Conservation (phyloP, 176 grass and related monocot genomes). For the Tuctoria greenei region DNA sequence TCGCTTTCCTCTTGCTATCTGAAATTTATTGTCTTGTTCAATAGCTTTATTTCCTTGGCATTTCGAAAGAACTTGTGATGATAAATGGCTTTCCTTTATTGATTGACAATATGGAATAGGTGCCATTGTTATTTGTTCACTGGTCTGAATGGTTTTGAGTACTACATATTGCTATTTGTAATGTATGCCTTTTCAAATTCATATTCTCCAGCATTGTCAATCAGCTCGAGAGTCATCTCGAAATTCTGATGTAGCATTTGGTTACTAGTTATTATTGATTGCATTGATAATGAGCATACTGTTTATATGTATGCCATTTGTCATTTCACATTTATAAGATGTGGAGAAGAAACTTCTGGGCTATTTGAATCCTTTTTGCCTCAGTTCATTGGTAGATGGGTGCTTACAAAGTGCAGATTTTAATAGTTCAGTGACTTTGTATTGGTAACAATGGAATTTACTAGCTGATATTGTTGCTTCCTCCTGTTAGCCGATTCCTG, state of each 20-base stretch:
- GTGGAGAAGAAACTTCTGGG: not conserved
- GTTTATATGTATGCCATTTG: not conserved
- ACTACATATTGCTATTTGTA: not conserved
- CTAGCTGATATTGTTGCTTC: conserved; percentile 19
- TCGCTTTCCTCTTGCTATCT: conserved; percentile 8
- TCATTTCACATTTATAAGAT: not conserved
- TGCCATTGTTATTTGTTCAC: not conserved
- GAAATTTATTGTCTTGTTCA: conserved; percentile 5
- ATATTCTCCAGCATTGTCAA: not conserved
- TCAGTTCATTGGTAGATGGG: not conserved
- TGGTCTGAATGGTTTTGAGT: not conserved
- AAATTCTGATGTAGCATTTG: not conserved
- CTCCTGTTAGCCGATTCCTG: conserved; percentile 65
- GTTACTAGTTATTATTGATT: not conserved
- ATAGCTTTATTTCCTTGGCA: not conserved
- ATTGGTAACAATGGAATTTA: not conserved
- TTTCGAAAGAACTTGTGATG: conserved; percentile 2
- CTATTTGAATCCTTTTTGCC: not conserved
- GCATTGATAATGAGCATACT: not conserved
- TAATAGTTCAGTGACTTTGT: not conserved
- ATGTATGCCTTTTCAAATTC: not conserved
- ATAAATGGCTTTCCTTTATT: not conserved
- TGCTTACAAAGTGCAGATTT: not conserved
- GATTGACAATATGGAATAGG: not conserved
- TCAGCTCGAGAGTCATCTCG: not conserved